Evolutionary conservation across 176 grass and related monocot species (phyloP), one percentile per base, ranked within the genome.

Genomic region (Dendrocalamus sinicus): DNA sequence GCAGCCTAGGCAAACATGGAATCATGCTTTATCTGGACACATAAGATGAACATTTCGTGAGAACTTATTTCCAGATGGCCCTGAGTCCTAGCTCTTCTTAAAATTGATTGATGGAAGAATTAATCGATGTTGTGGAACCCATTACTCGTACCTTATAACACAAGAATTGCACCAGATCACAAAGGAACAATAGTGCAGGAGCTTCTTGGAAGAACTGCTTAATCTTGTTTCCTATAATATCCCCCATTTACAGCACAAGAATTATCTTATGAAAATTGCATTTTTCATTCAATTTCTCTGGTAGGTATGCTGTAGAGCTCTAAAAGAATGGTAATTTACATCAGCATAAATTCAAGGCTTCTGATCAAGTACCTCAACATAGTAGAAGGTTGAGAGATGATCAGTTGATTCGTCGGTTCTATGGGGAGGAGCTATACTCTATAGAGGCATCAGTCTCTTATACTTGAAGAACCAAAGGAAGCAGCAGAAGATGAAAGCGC

Each of bases 401-500:
- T 64, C 71, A 37, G 41, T 46, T 68, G 39, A 75, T 59, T 59
- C 51, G 26, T n/a, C n/a, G 71, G 59, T 74, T 50, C 28, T 73
- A 70, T 81, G 57, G 77, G 60, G 26, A 75, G 57, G 35, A 64
- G 39, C 65, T 51, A 66, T 80, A 76, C 62, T 90, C 89, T 96
- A 98, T 23, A 95, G 81, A 45, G 93, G 75, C 86, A 98, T 94
- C 75, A 98, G 65, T 78, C 88, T 90, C 84, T 93, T 93, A 24
- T 89, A 87, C 70, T 92, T 98, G 88, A 94, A 98, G 84, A 89
- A 98, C 88, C 88, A 94, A 8, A 98, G 52, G 79, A 98, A 98
- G 16, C 73, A 87, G 73, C 80, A 91, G 77, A 98, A 98, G 89
- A 98, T 72, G 60, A 95, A 89, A 14, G 65, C 39, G 9, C 93